Evolutionary conservation across 2,329 filamentous ascomycete species (phyloP).

Genomic region (Zasmidium cellare): DNA sequence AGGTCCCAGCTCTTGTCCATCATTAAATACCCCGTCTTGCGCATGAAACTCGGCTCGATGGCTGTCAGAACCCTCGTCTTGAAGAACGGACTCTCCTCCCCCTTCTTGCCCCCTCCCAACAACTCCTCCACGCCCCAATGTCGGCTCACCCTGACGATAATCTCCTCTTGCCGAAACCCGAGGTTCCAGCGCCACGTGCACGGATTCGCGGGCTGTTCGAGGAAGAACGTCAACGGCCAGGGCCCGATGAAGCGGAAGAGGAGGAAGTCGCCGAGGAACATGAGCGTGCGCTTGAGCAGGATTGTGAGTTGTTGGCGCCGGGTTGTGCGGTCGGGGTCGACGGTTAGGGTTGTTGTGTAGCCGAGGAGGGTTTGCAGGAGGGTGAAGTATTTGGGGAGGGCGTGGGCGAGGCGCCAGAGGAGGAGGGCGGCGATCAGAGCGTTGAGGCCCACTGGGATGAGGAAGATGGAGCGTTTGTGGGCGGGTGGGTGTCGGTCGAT

Average conservation of each 20-base stretch:
- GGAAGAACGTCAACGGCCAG: constrained; percentile 54
- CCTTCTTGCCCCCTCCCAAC: constrained; percentile 54
- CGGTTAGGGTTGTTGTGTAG: constrained; percentile 64
- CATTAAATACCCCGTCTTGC: constrained; percentile 84
- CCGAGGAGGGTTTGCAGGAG: constrained; percentile 67
- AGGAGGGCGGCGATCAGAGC: constrained; percentile 64
- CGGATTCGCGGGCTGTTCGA: constrained; percentile 65
- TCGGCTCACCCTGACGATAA: constrained; percentile 76
- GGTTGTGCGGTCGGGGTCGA: constrained; percentile 58
- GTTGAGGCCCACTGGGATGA: constrained; percentile 78
- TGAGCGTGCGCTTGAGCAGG: constrained; percentile 60
- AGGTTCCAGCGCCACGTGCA: constrained; percentile 70
- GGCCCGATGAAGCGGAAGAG: constrained; percentile 45
- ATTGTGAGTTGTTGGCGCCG: constrained; percentile 59
- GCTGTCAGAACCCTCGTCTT: constrained; percentile 66
- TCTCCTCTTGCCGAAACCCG: constrained; percentile 76
- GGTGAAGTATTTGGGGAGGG: constrained; percentile 70
- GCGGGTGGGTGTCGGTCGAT: constrained; percentile 68
- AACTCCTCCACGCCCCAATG: constrained; percentile 66
- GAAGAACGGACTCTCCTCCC: constrained; percentile 57
- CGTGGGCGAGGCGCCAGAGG: constrained; percentile 65
- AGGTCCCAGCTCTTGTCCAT: constrained; percentile 85
- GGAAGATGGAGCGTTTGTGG: constrained; percentile 81
- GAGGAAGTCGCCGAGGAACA: constrained; percentile 73
- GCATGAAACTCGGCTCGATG: constrained; percentile 65